Conservation (phyloP, 176 grass and related monocot genomes). For the Bromus sterilis region DNA sequence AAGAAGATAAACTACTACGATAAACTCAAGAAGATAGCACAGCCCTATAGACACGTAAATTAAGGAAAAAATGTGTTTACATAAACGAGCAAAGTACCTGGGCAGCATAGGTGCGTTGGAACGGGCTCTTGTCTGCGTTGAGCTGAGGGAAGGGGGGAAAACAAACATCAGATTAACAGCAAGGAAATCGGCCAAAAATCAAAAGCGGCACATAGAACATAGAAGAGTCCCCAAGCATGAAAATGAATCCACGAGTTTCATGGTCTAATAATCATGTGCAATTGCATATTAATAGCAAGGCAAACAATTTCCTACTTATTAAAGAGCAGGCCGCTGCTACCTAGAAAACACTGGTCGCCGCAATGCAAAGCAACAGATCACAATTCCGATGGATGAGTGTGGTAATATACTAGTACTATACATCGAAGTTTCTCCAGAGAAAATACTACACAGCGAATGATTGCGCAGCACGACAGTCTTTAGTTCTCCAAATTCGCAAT, state of each 20-base stretch:
- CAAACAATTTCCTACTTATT: background rate
- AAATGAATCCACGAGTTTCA: background rate
- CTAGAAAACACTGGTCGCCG: background rate
- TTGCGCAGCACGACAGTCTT: background rate
- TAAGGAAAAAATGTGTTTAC: background rate
- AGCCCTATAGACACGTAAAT: background rate
- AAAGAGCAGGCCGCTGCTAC: background rate
- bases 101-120: conserved; percentile 85
- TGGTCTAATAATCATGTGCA: background rate
- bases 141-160: conserved; percentile 42
- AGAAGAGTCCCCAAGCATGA: background rate
- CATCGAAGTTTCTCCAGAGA: too few relatives aligned
- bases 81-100: conserved; percentile 50
- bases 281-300: background rate
- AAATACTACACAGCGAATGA: background rate
- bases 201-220: background rate
- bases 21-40: background rate
- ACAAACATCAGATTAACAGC: conserved; percentile 2
- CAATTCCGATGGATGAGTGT: background rate
- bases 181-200: background rate
- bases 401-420: too few relatives aligned
- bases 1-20: background rate
- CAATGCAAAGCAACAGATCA: background rate
- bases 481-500: conserved; percentile 7
- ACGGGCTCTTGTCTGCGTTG: conserved; percentile 96